phyloP scores from a whole-genome alignment of 169 alveolate species.

The Plasmodium gaboni region DNA sequence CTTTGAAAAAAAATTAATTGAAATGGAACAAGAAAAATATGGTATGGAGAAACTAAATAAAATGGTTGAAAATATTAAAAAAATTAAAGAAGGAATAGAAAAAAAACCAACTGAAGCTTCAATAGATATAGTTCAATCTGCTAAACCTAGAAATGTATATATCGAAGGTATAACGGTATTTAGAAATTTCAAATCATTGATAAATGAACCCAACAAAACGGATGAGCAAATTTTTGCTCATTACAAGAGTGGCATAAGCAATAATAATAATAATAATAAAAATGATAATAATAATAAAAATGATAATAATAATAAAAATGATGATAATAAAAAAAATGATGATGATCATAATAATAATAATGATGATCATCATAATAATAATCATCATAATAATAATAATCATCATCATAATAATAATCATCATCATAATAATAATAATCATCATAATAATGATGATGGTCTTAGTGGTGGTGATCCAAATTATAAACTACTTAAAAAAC shows the following conservation, averaged over 20 bases:
- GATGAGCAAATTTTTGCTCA: too few relatives aligned
- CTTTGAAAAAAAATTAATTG: slow-evolving; percentile 74
- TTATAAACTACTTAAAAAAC: neutral
- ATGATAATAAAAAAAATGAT: too few relatives aligned
- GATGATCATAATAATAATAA: too few relatives aligned
- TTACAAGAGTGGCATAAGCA: neutral
- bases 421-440: neutral
- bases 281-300: slow-evolving; percentile 13
- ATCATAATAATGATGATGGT: too few relatives aligned
- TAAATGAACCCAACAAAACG: neutral
- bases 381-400: slow-evolving; percentile 9
- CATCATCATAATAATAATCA: neutral
- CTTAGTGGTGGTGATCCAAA: neutral
- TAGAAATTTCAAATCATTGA: slow-evolving; percentile 55
- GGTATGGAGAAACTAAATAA: slow-evolving; percentile 75
- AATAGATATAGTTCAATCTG: slow-evolving; percentile 50
- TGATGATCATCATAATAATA: neutral
- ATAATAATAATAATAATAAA: neutral
- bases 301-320: neutral
- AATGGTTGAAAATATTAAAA: slow-evolving; percentile 74
- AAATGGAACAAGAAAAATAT: slow-evolving; percentile 54
- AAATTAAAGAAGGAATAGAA: slow-evolving; percentile 37
- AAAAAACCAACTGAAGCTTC: slow-evolving; percentile 75
- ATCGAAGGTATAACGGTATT: slow-evolving; percentile 74
- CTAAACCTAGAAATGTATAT: slow-evolving; percentile 48